A percentile compares a stretch with the other conserved stretches of the same genome.
These are phyloP conservation scores for Claviceps quebecensis DNA, from an alignment of 2,329 filamentous ascomycete species.

Conservation along the genomic window DNA sequence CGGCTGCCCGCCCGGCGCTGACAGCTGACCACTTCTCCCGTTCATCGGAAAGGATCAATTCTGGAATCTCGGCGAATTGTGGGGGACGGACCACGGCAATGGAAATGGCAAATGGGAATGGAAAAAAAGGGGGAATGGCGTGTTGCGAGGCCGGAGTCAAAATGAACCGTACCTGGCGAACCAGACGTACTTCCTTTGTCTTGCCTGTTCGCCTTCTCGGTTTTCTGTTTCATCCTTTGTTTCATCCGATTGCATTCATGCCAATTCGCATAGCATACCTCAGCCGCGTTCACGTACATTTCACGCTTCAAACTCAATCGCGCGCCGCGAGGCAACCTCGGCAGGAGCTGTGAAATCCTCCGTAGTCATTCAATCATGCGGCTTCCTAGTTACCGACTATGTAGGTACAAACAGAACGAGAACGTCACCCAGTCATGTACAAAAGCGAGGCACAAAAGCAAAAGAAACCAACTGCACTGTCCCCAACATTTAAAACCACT, in stretches of 20 bases:
- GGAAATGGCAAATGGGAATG: neutral
- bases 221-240: neutral
- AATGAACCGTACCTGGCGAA: too few species aligned
- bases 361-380: neutral
- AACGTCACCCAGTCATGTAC: neutral
- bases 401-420: neutral
- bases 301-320: neutral
- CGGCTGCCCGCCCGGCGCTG: neutral
- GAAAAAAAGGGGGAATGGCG: too few species aligned
- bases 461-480: neutral
- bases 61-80: conserved; percentile 1
- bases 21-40: neutral
- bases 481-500: neutral
- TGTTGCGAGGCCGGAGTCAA: too few species aligned
- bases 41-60: neutral
- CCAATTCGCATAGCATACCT: neutral
- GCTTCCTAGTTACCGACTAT: neutral
- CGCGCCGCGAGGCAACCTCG: neutral
- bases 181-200: neutral
- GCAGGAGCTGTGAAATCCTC: neutral
- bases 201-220: neutral
- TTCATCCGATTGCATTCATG: neutral
- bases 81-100: neutral
- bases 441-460: neutral
- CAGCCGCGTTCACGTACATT: neutral